phyloP scores from a whole-genome alignment of 106 monocot genomes.

The Hemerocallis citrina region DNA sequence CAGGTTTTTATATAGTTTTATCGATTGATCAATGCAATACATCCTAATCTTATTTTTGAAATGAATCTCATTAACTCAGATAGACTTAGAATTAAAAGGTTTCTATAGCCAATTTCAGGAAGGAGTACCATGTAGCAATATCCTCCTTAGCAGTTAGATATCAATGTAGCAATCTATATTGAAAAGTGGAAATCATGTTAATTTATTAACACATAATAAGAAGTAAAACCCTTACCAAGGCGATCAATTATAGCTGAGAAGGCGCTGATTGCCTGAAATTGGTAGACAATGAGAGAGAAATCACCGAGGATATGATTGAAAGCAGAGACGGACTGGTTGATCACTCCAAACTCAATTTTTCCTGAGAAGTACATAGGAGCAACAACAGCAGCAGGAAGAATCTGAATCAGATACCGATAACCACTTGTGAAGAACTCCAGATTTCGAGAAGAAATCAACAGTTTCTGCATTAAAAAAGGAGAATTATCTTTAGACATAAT shows the following conservation, averaged over 20 bases:
- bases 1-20: too few species aligned
- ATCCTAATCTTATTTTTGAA: too few species aligned
- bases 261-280: conserved; percentile 95
- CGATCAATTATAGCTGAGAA: conserved; percentile 97
- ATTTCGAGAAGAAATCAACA: conserved; percentile 84
- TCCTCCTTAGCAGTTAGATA: not conserved
- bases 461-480: conserved; percentile 76
- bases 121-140: too few species aligned
- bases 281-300: conserved; percentile 88
- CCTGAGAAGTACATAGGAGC: conserved; percentile 99
- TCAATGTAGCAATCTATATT: not conserved
- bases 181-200: not conserved
- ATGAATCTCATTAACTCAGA: too few species aligned
- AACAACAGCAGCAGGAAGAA: conserved; percentile 95
- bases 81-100: too few species aligned
- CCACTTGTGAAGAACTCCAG: conserved; percentile 95
- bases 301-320: conserved; percentile 95
- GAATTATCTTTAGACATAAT: too few species aligned
- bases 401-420: conserved; percentile 91
- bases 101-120: too few species aligned
- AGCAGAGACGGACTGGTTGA: conserved; percentile 98
- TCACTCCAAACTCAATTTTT: conserved; percentile 99
- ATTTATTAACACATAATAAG: not conserved
- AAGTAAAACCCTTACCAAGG: conserved; percentile 37
- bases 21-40: too few species aligned